A percentile compares a stretch with the other conserved stretches of the same genome.
Evolutionary conservation across 1,139 yeast species (phyloP).

Genomic region (Pichia sp.): DNA sequence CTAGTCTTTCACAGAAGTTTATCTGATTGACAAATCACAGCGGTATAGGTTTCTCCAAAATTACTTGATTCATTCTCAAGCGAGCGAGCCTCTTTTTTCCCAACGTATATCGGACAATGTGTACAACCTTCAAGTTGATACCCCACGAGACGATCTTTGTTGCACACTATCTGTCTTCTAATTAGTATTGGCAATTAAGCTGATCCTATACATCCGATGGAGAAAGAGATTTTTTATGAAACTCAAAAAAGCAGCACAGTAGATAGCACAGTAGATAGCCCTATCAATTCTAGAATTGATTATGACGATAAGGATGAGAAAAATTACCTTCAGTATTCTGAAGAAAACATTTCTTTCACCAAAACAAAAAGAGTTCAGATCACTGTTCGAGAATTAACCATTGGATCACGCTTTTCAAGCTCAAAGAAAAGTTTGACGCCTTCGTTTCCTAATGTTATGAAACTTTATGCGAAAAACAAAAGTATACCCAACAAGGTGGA

Average conservation of each 20-base stretch:
- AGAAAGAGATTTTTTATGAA: not conserved
- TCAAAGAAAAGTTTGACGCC: not conserved
- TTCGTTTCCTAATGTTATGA: not conserved
- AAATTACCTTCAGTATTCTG: slow-evolving; percentile 4
- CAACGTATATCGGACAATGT: too few relatives aligned
- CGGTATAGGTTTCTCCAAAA: too few relatives aligned
- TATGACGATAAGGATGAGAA: not conserved
- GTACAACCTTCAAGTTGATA: too few relatives aligned
- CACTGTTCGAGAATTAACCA: slow-evolving; percentile 21
- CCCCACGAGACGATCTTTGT: too few relatives aligned
- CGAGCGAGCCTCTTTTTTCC: too few relatives aligned
- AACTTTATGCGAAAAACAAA: not conserved
- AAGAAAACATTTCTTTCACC: slow-evolving; percentile 22
- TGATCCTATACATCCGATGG: not conserved
- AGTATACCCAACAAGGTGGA: slow-evolving; percentile 11
- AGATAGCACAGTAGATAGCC: not conserved
- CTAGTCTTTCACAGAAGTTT: too few relatives aligned
- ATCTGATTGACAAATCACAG: too few relatives aligned
- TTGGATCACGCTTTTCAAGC: slow-evolving; percentile 14
- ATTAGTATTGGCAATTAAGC: too few relatives aligned
- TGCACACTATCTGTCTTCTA: too few relatives aligned
- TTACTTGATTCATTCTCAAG: too few relatives aligned
- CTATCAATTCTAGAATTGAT: not conserved
- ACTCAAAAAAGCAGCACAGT: not conserved
- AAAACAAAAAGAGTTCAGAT: slow-evolving; percentile 21